Conservation (phyloP, 192 early-diverging fungal genomes). For the Umbelopsis sp. region DNA sequence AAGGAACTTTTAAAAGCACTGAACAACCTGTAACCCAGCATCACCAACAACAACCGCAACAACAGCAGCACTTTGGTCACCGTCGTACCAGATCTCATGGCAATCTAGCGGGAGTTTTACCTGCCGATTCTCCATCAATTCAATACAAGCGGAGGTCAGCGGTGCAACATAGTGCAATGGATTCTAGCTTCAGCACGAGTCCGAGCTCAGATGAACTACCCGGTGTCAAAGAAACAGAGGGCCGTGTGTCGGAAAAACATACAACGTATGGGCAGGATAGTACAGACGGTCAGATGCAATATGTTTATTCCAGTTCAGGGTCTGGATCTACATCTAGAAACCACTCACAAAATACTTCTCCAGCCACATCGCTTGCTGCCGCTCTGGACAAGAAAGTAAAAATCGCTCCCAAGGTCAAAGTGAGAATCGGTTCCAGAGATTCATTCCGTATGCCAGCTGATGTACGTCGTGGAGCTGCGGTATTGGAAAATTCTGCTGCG, state of each 20-base stretch:
- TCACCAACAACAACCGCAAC: too few species aligned
- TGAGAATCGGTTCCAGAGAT: constrained; percentile 28
- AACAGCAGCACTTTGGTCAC: constrained; percentile 15
- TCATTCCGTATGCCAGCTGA: constrained; percentile 18
- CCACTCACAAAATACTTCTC: background rate
- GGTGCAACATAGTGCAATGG: background rate
- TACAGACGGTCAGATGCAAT: background rate
- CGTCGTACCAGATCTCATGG: constrained; percentile 26
- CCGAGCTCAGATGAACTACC: background rate
- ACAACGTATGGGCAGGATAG: constrained; percentile 7
- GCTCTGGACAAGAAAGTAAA: constrained; percentile 28
- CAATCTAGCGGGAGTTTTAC: constrained; percentile 18
- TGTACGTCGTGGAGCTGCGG: background rate
- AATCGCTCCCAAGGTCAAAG: constrained; percentile 27
- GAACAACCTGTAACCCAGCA: background rate
- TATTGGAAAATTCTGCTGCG: background rate
- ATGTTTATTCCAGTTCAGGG: background rate
- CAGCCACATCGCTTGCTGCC: background rate
- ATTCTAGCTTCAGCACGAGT: constrained; percentile 3
- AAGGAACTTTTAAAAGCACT: background rate
- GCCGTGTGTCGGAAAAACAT: background rate
- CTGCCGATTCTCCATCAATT: constrained; percentile 2
- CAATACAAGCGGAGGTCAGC: background rate
- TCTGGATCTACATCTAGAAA: constrained; percentile 1
- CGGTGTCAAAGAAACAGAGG: background rate